phyloP scores from a whole-genome alignment of 2,329 filamentous ascomycete species.

The Microdochium paspali region DNA sequence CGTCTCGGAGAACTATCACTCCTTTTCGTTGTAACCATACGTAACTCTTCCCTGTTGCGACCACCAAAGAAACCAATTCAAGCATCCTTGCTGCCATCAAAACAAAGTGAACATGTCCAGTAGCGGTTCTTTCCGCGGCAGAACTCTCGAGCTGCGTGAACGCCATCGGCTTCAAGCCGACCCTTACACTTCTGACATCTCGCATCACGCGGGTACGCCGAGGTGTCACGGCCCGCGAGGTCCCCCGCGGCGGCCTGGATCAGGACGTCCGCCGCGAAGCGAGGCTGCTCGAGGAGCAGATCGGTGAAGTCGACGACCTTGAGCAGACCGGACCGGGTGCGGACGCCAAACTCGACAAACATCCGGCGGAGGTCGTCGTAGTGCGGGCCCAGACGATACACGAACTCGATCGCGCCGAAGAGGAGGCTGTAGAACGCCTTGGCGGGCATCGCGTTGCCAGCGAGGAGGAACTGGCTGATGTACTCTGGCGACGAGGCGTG shows the following conservation, averaged over 20 bases:
- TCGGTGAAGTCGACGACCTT: neutral
- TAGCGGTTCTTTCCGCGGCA: neutral
- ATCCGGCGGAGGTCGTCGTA: neutral
- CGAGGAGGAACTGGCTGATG: neutral
- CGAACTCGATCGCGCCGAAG: neutral
- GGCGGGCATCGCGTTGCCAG: neutral
- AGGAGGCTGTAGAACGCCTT: neutral
- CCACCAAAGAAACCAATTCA: neutral
- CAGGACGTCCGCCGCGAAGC: neutral
- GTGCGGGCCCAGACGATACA: neutral
- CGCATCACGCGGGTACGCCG: neutral
- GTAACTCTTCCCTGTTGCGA: neutral
- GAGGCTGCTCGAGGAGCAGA: neutral
- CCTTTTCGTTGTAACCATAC: neutral
- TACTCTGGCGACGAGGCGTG: neutral
- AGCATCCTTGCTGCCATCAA: neutral
- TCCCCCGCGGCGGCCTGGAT: neutral
- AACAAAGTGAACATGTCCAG: neutral
- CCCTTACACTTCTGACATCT: neutral
- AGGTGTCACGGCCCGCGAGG: neutral
- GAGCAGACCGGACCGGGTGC: neutral
- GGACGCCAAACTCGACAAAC: neutral
- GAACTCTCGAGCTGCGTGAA: neutral
- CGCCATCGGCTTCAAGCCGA: neutral
- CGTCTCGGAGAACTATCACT: too few relatives aligned